Evolutionary conservation across 768 basidiomycete species (phyloP).

Genomic region (Kwoniella dejecticola): DNA sequence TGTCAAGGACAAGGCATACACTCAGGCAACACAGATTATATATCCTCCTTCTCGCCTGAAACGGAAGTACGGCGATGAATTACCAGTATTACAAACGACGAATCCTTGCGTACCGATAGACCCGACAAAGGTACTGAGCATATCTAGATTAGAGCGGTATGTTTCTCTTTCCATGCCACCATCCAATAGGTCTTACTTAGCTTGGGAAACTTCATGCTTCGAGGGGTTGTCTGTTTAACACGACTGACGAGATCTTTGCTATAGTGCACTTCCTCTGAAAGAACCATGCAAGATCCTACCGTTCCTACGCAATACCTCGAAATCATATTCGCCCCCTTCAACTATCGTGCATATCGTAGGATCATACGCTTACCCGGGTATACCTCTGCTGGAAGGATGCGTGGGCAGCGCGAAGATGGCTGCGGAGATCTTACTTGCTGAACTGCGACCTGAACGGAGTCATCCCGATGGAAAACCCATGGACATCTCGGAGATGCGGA

Average conservation of each 20-base stretch:
- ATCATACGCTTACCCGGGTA: conserved; percentile 69
- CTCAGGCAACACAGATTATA: conserved; percentile 71
- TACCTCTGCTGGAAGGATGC: conserved; percentile 78
- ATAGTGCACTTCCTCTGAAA: conserved; percentile 59
- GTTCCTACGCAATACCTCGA: not conserved
- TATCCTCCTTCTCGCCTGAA: conserved; percentile 13
- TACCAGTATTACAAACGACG: conserved; percentile 67
- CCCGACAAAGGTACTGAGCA: conserved; percentile 61
- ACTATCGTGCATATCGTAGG: conserved; percentile 67
- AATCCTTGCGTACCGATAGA: conserved; percentile 67
- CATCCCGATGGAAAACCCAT: not conserved
- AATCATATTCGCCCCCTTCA: conserved; percentile 54
- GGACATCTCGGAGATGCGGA: conserved; percentile 21
- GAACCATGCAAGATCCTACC: not conserved
- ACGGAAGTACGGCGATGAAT: conserved; percentile 13
- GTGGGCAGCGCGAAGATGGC: conserved; percentile 71
- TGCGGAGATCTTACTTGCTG: conserved; percentile 41
- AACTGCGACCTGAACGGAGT: not conserved
- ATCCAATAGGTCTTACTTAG: no score
- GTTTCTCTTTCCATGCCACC: conserved; percentile 61
- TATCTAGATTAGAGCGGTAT: conserved; percentile 67
- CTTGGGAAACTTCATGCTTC: no score
- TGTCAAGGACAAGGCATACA: conserved; percentile 55
- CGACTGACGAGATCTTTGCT: no score
- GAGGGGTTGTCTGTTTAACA: no score